phyloP scores from a whole-genome alignment of 345 rosid genomes.

The Hirschfeldia incana region DNA sequence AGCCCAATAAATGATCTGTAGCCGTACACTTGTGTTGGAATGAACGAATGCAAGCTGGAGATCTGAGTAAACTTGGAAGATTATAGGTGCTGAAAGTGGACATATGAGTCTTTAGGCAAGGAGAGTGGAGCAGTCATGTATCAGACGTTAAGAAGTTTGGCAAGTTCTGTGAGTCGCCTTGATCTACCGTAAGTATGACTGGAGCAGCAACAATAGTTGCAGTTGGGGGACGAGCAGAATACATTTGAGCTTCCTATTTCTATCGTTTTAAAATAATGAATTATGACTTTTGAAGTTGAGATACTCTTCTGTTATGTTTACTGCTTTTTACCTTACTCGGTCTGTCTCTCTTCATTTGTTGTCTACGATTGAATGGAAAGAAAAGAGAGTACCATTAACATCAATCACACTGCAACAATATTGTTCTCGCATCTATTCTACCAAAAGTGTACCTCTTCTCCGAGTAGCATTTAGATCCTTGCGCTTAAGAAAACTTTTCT shows the following conservation, averaged over 20 bases:
- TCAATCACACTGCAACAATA: neutral
- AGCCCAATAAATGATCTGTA: neutral
- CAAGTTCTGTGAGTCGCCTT: constrained; percentile 33
- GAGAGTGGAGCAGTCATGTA: constrained; percentile 38
- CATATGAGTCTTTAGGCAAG: constrained; percentile 29
- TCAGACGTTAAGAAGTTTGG: constrained; percentile 32
- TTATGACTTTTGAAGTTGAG: constrained; percentile 20
- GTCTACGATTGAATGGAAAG: neutral
- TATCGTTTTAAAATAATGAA: neutral
- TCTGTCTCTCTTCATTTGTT: neutral
- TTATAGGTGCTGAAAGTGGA: constrained; percentile 38
- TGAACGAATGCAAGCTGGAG: neutral
- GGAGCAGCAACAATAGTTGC: constrained; percentile 38
- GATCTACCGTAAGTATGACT: constrained; percentile 39
- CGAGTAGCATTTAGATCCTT: neutral
- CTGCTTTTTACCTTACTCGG: neutral
- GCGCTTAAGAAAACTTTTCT: neutral
- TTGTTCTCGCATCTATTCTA: neutral
- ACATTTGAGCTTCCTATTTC: constrained; percentile 12
- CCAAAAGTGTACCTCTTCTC: neutral
- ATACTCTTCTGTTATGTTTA: neutral
- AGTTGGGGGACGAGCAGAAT: constrained; percentile 40
- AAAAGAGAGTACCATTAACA: no score
- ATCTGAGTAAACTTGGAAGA: constrained; percentile 36
- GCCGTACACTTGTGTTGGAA: neutral